Evolutionary conservation across 225 moss, liverwort and hornwort species (phyloP).

Genomic region (Marchantia paleacea): DNA sequence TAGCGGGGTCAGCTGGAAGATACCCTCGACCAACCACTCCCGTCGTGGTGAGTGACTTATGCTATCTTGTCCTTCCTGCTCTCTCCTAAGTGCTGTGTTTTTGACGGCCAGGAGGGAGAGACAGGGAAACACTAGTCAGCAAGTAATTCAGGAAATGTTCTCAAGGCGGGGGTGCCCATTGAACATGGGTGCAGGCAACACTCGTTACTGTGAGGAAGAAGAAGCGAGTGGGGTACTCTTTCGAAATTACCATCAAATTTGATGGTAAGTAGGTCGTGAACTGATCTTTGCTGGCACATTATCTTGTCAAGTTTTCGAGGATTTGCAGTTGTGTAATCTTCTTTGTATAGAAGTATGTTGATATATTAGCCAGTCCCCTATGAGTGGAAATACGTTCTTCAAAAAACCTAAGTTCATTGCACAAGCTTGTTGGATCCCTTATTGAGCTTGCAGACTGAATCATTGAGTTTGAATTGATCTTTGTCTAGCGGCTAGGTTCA

Average conservation of each 20-base stretch:
- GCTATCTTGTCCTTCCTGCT: slow-evolving; percentile 29
- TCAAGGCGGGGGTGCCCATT: slow-evolving; percentile 56
- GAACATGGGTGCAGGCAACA: slow-evolving; percentile 65
- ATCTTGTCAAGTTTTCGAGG: too few species aligned
- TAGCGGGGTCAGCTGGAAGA: slow-evolving; percentile 9
- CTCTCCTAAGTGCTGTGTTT: slow-evolving; percentile 51
- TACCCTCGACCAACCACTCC: slow-evolving; percentile 8
- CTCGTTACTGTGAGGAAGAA: slow-evolving; percentile 84
- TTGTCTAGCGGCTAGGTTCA: too few species aligned
- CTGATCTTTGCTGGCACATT: not conserved
- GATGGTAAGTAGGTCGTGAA: slow-evolving; percentile 25
- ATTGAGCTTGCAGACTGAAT: too few species aligned
- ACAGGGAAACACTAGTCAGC: slow-evolving; percentile 41
- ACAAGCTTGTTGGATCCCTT: too few species aligned
- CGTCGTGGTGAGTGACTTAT: slow-evolving; percentile 20
- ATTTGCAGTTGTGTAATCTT: too few species aligned
- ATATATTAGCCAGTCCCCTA: too few species aligned
- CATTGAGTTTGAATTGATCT: too few species aligned
- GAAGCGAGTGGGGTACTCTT: slow-evolving; percentile 80
- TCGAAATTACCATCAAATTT: slow-evolving; percentile 84
- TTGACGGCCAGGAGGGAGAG: slow-evolving; percentile 53
- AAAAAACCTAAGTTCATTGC: too few species aligned
- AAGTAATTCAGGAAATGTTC: slow-evolving; percentile 42
- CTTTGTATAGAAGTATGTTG: too few species aligned
- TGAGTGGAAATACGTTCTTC: too few species aligned